Evolutionary conservation across 371 early-diverging fungal species (phyloP).

Genomic region (Syncephalastrum racemosum): DNA sequence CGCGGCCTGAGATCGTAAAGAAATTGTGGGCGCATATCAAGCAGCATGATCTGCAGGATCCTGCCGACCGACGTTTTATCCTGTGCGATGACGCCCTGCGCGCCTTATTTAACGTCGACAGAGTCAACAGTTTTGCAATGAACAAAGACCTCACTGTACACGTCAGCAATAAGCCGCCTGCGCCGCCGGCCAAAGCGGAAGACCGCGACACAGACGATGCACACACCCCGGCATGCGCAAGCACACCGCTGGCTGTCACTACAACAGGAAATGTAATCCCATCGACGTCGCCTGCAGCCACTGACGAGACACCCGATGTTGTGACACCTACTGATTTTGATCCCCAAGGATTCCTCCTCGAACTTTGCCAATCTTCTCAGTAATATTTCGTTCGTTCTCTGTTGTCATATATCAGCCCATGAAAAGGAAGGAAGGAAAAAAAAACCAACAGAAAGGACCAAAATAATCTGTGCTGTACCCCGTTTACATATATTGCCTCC

Average conservation of each 20-base stretch:
- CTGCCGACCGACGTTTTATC: slow-evolving; percentile 53
- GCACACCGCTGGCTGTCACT: too few species aligned
- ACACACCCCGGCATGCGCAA: too few species aligned
- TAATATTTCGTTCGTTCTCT: too few species aligned
- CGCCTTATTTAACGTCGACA: slow-evolving; percentile 49
- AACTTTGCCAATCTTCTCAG: too few species aligned
- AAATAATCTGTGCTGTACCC: too few species aligned
- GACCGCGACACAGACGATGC: slow-evolving; percentile 4
- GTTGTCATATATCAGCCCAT: too few species aligned
- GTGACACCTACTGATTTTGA: slow-evolving; percentile 17
- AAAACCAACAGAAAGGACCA: too few species aligned
- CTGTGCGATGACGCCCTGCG: slow-evolving; percentile 56
- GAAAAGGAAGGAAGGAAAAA: too few species aligned
- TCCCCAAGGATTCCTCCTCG: too few species aligned
- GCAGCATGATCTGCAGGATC: slow-evolving; percentile 59
- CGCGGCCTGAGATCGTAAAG: slow-evolving; percentile 58
- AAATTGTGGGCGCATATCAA: slow-evolving; percentile 61
- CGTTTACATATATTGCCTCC: too few species aligned
- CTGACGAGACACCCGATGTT: slow-evolving; percentile 25
- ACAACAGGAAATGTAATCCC: too few species aligned
- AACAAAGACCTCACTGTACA: slow-evolving; percentile 53
- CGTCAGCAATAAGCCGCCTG: slow-evolving; percentile 42
- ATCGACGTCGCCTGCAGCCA: slow-evolving; percentile 22
- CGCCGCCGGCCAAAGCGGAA: slow-evolving; percentile 7
- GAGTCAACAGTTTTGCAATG: slow-evolving; percentile 59